phyloP scores from a whole-genome alignment of 306 rosid genomes.

The Citrullus amarus region DNA sequence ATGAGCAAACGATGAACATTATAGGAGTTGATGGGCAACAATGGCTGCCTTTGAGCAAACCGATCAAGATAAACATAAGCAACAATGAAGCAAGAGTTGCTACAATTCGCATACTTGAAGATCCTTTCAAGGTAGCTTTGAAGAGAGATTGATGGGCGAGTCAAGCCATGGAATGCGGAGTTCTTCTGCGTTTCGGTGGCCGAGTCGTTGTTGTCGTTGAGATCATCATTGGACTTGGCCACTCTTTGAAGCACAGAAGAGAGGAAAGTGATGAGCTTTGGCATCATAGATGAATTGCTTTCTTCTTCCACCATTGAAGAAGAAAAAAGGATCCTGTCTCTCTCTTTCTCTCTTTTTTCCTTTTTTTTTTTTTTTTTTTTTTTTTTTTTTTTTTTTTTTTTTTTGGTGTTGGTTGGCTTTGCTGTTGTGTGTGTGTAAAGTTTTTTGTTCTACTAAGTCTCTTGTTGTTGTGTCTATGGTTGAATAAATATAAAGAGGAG shows the following conservation, averaged over 20 bases:
- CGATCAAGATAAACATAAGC: conserved; percentile 94
- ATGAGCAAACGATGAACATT: conserved; percentile 80
- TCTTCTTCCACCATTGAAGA: conserved; percentile 71
- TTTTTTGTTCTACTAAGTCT: not conserved
- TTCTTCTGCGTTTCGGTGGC: conserved; percentile 36
- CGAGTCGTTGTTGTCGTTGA: conserved; percentile 6
- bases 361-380: too few relatives aligned
- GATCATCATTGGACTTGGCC: conserved; percentile 68
- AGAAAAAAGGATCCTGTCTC: not conserved
- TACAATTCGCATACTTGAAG: conserved; percentile 89
- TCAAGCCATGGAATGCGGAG: conserved; percentile 75
- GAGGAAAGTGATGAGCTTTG: conserved; percentile 55
- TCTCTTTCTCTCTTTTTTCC: not conserved
- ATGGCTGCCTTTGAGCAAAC: conserved; percentile 69
- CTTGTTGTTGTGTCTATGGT: not conserved
- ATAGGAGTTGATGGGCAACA: conserved; percentile 65
- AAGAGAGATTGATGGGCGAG: conserved; percentile 61
- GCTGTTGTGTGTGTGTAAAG: not conserved
- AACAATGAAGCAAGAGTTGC: conserved; percentile 76
- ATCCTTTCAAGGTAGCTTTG: conserved; percentile 76
- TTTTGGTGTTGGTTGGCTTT: not conserved
- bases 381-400: too few relatives aligned
- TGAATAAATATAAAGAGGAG: not conserved
- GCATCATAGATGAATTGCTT: conserved; percentile 45
- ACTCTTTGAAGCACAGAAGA: conserved; percentile 75